Evolutionary conservation across 495 filamentous ascomycete species (phyloP), one percentile per base, ranked within the genome.

Genomic region (Trichodelitschia bisporula): DNA sequence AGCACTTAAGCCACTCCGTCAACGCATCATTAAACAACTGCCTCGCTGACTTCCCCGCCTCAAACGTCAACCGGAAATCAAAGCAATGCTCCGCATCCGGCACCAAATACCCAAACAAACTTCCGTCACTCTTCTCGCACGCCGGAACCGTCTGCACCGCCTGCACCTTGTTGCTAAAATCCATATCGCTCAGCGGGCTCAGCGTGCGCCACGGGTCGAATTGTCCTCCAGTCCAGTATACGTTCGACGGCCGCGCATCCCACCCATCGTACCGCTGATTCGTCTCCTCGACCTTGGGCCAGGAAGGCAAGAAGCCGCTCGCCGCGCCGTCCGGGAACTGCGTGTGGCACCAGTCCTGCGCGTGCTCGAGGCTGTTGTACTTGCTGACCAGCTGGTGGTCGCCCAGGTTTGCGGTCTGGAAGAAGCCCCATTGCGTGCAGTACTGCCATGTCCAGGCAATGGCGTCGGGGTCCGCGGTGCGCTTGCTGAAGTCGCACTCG

Each of bases 361-460:
- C 48, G 39, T 62, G 58, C 3, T 54, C 40, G 10, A 66, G 55
- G 15, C 49, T 58, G 34, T 64, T 59, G 36, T 58, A 68, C 9
- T 41, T 43, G 18, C 58, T 62, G 17, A 64, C 48, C 8, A 71
- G 44, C 6, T 57, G 53, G 33, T 61, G 49, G 4, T 44, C 41
- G 14, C 53, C 43, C 5, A 43, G 43, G 34, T 69, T 69, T 35
- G 58, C 55, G 36, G 51, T 53, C 38, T 67, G 64, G 37, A 57
- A 31, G 37, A 31, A 45, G 28, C 42, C 66, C 51, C 55, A 68
- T 42, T 69, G 57, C 8, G 60, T 60, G 44, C 66, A 69, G 39
- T 61, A 66, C 39, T 68, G 62, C 63, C 63, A 71, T 4, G 46
- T 57, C 66, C 66, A 71, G 30, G 51, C 48, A 30, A 66, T 57